Evolutionary conservation across 2,329 filamentous ascomycete genomes (phyloP), one percentile per base, ranked within the genome.

Genomic region (Parasarocladium wereldwijsianum): DNA sequence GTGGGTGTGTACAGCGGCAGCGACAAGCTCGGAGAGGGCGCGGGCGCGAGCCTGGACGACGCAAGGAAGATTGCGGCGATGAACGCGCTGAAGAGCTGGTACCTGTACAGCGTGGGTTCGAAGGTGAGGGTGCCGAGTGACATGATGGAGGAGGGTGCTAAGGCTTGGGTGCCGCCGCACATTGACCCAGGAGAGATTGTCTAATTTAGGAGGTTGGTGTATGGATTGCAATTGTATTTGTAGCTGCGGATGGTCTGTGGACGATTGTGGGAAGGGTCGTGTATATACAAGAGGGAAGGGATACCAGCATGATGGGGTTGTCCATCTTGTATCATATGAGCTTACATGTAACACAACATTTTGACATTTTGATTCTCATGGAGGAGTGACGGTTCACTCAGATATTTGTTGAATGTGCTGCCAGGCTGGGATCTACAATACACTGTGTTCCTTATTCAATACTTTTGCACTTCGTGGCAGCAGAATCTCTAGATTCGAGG

Each of bases 1-100:
- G 86, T 98, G 10, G 90, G 87, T 34, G 86, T 98, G 37, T 98
- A 80, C 60, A 92, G 81, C 41, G 90, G 87, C 30, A 64, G 66
- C 36, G 86, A 98, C 51, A 87, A 90, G 66, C 64, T 98, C 24
- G 90, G 87, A 33, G 87, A 98, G 59, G 90, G 76, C n/a, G 67
- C 76, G 13, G 90, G 81, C 15, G 61, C 77, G 28, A 86, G 70
- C 52, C 60, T 96, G 33, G 66, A 84, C 40, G 70, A 84, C 44
- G 87, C 81, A 18, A 72, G 83, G 38, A 66, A 70, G 38, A 70
- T 82, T 51, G 90, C 90, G 13, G 74, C 82, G 21, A 86, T 92
- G 45, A 76, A 79, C 38, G 76, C 85, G 12, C 63, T 98, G 47
- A 93, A 93, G 64, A 67, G 77, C 5, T 98, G 90, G 90, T 98